These are phyloP conservation scores for Colletotrichum limetticola DNA, from an alignment of 2,329 filamentous ascomycete genomes.

Conservation along the genomic window DNA sequence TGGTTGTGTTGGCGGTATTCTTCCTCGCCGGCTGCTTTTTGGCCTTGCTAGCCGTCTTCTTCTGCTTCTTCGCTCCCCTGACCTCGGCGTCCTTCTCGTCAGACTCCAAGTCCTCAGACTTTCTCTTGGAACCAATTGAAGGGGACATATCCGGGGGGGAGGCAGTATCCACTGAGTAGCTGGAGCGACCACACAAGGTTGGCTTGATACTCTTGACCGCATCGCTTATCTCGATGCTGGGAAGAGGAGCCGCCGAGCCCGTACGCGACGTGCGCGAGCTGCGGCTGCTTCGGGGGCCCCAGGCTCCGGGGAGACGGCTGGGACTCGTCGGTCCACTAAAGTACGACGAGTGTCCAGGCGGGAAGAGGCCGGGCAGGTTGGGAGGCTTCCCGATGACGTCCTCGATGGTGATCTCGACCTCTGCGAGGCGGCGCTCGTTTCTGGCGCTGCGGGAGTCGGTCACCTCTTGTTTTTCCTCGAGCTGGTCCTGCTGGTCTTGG, in stretches of 20 bases:
- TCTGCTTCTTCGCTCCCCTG: background rate
- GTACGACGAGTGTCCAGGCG: background rate
- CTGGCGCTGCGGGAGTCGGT: conserved; percentile 9
- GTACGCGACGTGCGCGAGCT: background rate
- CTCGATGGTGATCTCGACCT: background rate
- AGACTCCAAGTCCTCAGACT: background rate
- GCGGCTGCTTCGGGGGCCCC: background rate
- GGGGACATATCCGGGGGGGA: background rate
- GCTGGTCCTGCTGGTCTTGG: background rate
- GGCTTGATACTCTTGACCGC: background rate
- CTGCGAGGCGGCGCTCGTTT: conserved; percentile 1
- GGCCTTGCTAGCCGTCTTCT: background rate
- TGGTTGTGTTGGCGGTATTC: background rate
- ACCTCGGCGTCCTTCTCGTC: background rate
- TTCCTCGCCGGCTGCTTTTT: background rate
- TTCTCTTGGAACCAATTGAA: background rate
- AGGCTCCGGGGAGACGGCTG: background rate
- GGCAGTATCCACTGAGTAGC: background rate
- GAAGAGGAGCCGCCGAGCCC: background rate
- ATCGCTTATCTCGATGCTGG: background rate
- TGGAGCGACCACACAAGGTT: background rate
- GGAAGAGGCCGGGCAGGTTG: background rate
- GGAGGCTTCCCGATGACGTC: background rate
- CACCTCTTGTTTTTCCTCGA: conserved; percentile 17
- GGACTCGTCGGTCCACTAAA: conserved; percentile 5